A percentile compares a stretch with the other conserved stretches of the same genome.
Evolutionary conservation across 139 green algal species (phyloP).

Genomic region (Coelastrella sp.): DNA sequence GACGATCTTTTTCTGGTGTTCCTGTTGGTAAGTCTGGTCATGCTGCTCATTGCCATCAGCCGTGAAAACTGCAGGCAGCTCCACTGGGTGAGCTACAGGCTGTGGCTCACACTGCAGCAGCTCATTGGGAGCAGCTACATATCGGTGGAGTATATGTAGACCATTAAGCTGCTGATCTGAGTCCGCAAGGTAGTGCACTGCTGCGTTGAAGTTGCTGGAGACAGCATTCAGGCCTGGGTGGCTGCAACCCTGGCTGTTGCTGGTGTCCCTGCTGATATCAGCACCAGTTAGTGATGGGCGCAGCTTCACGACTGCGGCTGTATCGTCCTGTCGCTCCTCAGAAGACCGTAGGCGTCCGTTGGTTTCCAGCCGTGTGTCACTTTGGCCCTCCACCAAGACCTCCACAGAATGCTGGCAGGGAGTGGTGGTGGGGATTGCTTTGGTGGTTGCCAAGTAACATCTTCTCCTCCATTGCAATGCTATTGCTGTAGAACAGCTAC

Average conservation of each 20-base stretch:
- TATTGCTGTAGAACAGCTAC: background rate
- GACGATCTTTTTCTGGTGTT: background rate
- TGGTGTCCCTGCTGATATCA: background rate
- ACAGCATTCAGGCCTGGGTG: no score
- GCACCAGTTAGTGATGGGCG: background rate
- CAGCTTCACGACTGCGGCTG: background rate
- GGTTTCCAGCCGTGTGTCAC: slow-evolving; percentile 2
- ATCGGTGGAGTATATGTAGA: background rate
- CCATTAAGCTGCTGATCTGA: background rate
- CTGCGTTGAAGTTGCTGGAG: no score
- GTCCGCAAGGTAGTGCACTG: no score
- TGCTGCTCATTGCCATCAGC: background rate
- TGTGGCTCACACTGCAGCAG: background rate
- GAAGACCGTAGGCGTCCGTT: no score
- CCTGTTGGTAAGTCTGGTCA: background rate
- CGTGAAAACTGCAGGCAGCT: no score
- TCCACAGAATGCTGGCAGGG: slow-evolving; percentile 24
- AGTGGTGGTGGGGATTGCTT: background rate
- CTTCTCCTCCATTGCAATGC: background rate
- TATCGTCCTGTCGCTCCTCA: background rate
- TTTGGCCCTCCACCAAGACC: background rate
- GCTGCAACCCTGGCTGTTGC: no score
- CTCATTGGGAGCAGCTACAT: background rate
- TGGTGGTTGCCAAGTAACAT: no score
- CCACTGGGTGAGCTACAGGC: background rate